Percentiles rank a stretch among this genome's conserved stretches.
These are phyloP conservation scores for Sugiyamaella novakii DNA, from an alignment of 1,139 yeast genomes.

Conservation along the genomic window DNA sequence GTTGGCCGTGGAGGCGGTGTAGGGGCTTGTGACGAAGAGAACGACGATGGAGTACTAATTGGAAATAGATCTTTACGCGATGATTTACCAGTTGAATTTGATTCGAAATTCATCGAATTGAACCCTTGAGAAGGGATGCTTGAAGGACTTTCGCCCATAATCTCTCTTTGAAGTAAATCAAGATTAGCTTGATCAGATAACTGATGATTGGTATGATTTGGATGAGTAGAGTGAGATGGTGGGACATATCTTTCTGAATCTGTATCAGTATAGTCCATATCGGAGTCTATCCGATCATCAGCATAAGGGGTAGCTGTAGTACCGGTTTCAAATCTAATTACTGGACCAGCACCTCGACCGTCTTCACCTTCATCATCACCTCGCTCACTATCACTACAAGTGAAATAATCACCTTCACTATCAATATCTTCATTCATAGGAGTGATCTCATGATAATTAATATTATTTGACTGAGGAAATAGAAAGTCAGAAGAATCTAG, in stretches of 20 bases:
- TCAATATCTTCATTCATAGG: constrained; percentile 2
- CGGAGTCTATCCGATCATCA: neutral
- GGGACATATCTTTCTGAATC: neutral
- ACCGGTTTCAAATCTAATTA: neutral
- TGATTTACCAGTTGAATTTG: no score
- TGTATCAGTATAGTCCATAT: neutral
- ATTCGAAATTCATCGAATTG: neutral
- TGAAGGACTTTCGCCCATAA: neutral
- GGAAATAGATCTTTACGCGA: neutral
- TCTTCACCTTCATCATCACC: neutral
- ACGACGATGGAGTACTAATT: neutral
- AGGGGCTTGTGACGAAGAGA: neutral
- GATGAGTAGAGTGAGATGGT: neutral
- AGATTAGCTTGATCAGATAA: constrained; percentile 1
- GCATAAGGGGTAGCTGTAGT: neutral
- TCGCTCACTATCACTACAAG: constrained; percentile 8
- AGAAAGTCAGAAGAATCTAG: neutral
- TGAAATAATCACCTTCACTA: constrained; percentile 4
- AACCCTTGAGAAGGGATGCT: neutral
- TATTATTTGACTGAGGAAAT: neutral
- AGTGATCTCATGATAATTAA: no score
- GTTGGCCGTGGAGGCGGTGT: constrained; percentile 1
- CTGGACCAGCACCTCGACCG: neutral
- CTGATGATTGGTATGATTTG: neutral
- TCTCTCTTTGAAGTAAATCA: constrained; percentile 3